phyloP scores from a whole-genome alignment of 2,329 filamentous ascomycete species.

The Endocalyx cinctus region DNA sequence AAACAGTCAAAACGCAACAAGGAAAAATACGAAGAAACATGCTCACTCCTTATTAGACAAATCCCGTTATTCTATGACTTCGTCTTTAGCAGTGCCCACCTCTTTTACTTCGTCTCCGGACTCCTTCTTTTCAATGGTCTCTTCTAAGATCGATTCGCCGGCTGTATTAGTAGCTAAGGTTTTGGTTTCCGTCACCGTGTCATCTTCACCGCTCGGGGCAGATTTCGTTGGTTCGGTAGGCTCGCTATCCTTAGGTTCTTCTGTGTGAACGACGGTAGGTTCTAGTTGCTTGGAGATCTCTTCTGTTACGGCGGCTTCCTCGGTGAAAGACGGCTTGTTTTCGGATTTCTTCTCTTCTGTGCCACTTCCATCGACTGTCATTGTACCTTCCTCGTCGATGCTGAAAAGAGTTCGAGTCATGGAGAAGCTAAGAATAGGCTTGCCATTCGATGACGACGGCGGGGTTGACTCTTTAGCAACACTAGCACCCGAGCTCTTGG shows the following conservation, averaged over 20 bases:
- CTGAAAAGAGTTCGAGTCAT: slow-evolving; percentile 46
- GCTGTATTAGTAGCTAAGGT: slow-evolving; percentile 26
- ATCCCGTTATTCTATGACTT: no score
- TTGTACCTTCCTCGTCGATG: slow-evolving; percentile 45
- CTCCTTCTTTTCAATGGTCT: slow-evolving; percentile 24
- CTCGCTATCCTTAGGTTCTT: slow-evolving; percentile 5
- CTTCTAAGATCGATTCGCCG: slow-evolving; percentile 26
- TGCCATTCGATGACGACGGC: slow-evolving; percentile 26
- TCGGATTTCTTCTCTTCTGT: slow-evolving; percentile 7
- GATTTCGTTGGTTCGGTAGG: slow-evolving; percentile 1
- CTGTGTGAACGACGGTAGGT: no score
- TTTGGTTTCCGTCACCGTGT: slow-evolving; percentile 21
- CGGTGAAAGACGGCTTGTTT: slow-evolving; percentile 1
- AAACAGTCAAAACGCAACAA: no score
- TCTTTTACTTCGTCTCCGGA: slow-evolving; percentile 22
- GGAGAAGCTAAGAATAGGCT: slow-evolving; percentile 42
- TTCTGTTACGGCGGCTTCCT: slow-evolving; percentile 2
- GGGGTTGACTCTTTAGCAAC: slow-evolving; percentile 20
- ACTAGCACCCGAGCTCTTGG: slow-evolving; percentile 41
- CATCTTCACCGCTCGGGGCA: slow-evolving; percentile 8
- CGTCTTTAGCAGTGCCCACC: slow-evolving; percentile 21
- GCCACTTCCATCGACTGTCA: slow-evolving; percentile 32
- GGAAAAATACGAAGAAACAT: no score
- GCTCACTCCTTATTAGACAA: no score
- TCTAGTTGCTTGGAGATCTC: slow-evolving; percentile 2